Percentiles rank a stretch among this genome's conserved stretches.
phyloP scores from a whole-genome alignment of 805 yeast species.

The Barnettozyma vustinii region DNA sequence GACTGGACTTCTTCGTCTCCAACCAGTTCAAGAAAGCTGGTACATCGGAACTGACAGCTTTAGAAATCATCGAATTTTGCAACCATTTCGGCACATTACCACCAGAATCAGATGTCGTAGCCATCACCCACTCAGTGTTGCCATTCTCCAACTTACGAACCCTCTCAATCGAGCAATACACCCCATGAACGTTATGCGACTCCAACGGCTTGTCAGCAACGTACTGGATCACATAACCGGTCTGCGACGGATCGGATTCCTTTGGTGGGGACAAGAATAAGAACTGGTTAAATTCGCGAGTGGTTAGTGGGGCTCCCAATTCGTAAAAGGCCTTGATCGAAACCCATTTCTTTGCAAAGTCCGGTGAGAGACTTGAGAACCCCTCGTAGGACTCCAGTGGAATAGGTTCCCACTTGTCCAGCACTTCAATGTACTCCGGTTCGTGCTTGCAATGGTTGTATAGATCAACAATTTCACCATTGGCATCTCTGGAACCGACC shows the following conservation, averaged over 20 bases:
- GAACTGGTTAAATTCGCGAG: constrained; percentile 34
- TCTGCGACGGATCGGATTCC: constrained; percentile 11
- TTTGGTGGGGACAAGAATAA: constrained; percentile 25
- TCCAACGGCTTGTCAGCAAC: constrained; percentile 25
- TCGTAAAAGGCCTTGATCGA: constrained; percentile 31
- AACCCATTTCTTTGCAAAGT: constrained; percentile 22
- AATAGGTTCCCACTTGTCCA: constrained; percentile 23
- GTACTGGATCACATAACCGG: constrained; percentile 29
- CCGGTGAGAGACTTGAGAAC: constrained; percentile 7
- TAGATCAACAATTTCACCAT: constrained; percentile 20
- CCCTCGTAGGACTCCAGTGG: constrained; percentile 19
- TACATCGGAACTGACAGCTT: constrained; percentile 34
- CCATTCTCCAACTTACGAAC: constrained; percentile 18
- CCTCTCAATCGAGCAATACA: constrained; percentile 33
- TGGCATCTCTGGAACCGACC: constrained; percentile 24
- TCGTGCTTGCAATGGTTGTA: constrained; percentile 30
- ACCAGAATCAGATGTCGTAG: constrained; percentile 35
- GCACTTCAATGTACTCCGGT: constrained; percentile 29
- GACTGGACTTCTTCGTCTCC: neutral
- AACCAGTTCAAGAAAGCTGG: constrained; percentile 30
- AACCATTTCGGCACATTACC: constrained; percentile 36
- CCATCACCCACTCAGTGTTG: constrained; percentile 32
- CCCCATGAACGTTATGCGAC: constrained; percentile 26
- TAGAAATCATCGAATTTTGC: constrained; percentile 35
- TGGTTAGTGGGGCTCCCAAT: constrained; percentile 31